Conservation (phyloP, 257 asterid species). For the Lavandula angustifolia region DNA sequence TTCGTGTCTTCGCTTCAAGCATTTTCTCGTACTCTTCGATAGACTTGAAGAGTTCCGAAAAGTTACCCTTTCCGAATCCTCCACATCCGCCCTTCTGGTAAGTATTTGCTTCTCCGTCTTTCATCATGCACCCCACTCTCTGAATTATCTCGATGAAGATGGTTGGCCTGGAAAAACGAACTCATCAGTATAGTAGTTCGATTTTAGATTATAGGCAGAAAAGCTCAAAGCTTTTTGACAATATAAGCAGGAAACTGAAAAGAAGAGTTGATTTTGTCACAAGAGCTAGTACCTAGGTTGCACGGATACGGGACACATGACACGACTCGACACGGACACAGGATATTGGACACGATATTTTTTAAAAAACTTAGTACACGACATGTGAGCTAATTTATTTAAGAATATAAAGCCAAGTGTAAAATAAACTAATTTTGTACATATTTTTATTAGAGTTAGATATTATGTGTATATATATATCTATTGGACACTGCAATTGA, state of each 20-base stretch:
- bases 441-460: too few relatives aligned
- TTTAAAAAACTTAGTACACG: too few relatives aligned
- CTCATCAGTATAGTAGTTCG: too few relatives aligned
- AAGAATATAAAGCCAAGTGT: too few relatives aligned
- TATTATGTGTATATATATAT: too few relatives aligned
- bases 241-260: not conserved
- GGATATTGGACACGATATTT: too few relatives aligned
- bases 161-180: constrained; percentile 65
- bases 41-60: constrained; percentile 87
- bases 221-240: not conserved
- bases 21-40: constrained; percentile 89
- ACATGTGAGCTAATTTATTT: too few relatives aligned
- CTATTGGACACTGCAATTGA: too few relatives aligned
- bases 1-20: constrained; percentile 66
- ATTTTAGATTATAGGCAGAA: not conserved
- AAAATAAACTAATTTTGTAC: too few relatives aligned
- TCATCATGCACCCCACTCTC: constrained; percentile 87
- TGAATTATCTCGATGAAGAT: constrained; percentile 89
- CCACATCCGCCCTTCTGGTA: constrained; percentile 97
- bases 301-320: too few relatives aligned
- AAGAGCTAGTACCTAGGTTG: not conserved
- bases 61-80: constrained; percentile 97
- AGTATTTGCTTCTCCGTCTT: constrained; percentile 63
- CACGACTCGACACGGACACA: too few relatives aligned
- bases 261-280: not conserved